phyloP scores from a whole-genome alignment of 164 flowering plant genomes.

The Liriodendron chinense region DNA sequence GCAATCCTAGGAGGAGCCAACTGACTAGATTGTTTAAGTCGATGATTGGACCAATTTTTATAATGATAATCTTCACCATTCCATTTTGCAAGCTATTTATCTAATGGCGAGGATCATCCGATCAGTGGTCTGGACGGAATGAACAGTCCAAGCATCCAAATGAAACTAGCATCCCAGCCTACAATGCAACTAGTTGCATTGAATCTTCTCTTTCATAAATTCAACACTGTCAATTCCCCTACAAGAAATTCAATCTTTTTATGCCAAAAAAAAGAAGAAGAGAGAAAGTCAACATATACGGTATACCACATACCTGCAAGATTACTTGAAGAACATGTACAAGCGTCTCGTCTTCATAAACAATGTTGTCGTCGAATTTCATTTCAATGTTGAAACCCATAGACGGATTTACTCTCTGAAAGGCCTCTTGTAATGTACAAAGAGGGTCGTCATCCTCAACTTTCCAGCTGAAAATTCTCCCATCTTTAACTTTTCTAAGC shows the following conservation, averaged over 20 bases:
- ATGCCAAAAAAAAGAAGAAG: neutral
- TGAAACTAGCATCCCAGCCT: neutral
- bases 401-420: slow-evolving; percentile 57
- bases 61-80: too few relatives aligned
- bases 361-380: slow-evolving; percentile 76
- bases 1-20: neutral
- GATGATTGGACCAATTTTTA: neutral
- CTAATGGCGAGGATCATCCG: too few relatives aligned
- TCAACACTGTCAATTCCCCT: neutral
- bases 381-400: slow-evolving; percentile 90
- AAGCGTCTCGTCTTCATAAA: slow-evolving; percentile 50
- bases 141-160: neutral
- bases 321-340: slow-evolving; percentile 47
- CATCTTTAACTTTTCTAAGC: slow-evolving; percentile 72
- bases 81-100: too few relatives aligned
- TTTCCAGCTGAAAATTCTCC: slow-evolving; percentile 61
- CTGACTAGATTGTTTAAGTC: neutral
- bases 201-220: neutral
- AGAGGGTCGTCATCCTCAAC: slow-evolving; percentile 67
- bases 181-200: too few relatives aligned
- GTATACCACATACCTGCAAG: slow-evolving; percentile 37
- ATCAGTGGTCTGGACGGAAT: neutral
- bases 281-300: neutral
- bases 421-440: slow-evolving; percentile 84
- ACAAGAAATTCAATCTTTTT: neutral